phyloP scores from a whole-genome alignment of 163 green algal species.

The Coccomyxa subellipsoidea region DNA sequence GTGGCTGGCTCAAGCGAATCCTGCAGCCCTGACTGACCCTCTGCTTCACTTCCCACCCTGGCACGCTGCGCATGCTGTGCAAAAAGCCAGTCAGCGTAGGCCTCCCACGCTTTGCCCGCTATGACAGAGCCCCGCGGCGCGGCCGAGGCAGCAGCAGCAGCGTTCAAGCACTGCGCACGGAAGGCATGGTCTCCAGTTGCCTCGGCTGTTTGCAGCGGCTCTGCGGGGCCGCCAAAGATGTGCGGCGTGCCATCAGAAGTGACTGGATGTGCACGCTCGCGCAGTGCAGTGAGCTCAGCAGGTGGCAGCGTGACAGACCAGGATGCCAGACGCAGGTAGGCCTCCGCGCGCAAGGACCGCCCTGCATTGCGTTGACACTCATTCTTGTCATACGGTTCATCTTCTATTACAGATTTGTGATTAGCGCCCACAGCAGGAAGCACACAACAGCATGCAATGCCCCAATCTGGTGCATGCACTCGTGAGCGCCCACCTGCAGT shows the following conservation, averaged over 20 bases:
- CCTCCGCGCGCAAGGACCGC: not conserved
- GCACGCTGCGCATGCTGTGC: not conserved
- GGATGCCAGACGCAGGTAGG: not conserved
- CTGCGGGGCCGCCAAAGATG: not conserved
- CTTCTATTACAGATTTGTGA: no score
- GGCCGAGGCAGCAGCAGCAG: not conserved
- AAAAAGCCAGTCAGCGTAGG: not conserved
- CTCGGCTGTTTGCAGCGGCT: not conserved
- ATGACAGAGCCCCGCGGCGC: not conserved
- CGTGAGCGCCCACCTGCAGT: no score
- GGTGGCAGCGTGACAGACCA: not conserved
- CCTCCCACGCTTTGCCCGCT: not conserved
- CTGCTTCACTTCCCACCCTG: no score
- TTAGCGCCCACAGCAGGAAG: no score
- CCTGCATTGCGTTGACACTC: not conserved
- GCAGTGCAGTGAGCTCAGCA: not conserved
- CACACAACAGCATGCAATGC: not conserved
- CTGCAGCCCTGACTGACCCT: not conserved
- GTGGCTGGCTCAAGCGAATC: not conserved
- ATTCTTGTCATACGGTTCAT: no score
- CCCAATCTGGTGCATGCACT: no score
- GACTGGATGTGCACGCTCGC: not conserved
- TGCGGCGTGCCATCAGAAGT: not conserved
- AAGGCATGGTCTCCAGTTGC: not conserved
- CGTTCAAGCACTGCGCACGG: not conserved